A percentile compares a stretch with the other conserved stretches of the same genome.
These are phyloP conservation scores for Clonostachys chloroleuca DNA, from an alignment of 2,329 filamentous ascomycete species.

Conservation along the genomic window DNA sequence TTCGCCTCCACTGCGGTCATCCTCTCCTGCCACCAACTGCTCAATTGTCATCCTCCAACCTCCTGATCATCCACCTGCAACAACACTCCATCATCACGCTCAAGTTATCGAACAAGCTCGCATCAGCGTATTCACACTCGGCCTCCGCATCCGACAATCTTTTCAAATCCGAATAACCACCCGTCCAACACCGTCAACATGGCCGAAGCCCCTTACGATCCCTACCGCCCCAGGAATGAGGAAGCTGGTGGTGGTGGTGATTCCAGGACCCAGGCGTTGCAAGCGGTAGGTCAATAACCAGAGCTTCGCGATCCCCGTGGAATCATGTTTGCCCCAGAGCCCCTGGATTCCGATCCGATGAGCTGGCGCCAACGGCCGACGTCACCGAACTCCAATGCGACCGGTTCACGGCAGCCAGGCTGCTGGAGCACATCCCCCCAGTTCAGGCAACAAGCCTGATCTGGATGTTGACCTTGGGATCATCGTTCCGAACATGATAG, in stretches of 20 bases:
- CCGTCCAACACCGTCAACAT: slow-evolving; percentile 25
- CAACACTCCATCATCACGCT: background rate
- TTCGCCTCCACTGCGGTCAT: slow-evolving; percentile 10
- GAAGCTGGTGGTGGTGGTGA: slow-evolving; percentile 40
- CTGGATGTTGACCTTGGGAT: background rate
- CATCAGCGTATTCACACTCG: background rate
- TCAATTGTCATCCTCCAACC: background rate
- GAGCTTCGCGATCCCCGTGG: slow-evolving; percentile 1
- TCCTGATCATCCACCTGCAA: background rate
- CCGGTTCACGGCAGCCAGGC: background rate
- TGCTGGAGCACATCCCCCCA: background rate
- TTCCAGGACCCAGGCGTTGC: slow-evolving; percentile 60
- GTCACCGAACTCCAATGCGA: background rate
- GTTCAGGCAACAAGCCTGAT: background rate
- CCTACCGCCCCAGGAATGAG: slow-evolving; percentile 69
- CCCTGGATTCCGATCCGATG: no score
- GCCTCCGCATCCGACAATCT: background rate
- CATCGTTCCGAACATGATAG: background rate
- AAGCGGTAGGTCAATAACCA: slow-evolving; percentile 65
- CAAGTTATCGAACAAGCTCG: background rate
- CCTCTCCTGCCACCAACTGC: background rate
- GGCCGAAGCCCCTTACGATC: slow-evolving; percentile 72
- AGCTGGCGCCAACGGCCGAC: background rate
- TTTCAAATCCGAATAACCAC: background rate
- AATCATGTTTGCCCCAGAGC: no score